Evolutionary conservation across 768 basidiomycete genomes (phyloP), one percentile per base, ranked within the genome.

Genomic region (Porphyrellus cyaneotinctus): DNA sequence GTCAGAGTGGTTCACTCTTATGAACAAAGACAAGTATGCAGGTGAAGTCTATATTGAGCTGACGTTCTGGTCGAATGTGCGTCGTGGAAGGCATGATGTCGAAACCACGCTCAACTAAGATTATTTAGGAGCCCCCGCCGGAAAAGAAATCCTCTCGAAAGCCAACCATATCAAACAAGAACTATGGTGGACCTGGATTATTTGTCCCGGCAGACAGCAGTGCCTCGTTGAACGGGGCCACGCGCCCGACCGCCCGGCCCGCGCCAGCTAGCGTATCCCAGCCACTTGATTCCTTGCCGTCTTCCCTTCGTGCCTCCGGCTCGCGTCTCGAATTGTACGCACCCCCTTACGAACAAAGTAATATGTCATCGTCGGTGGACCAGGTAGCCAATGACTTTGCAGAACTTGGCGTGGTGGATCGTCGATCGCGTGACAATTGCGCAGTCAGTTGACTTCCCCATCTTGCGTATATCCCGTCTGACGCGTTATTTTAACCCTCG

Each of bases 1-100:
- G 24, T 22, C 64, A 98, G 97, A 97, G 68, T 98, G 95, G 97
- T 94, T 95, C 66, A 86, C 85, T 20, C 75, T 98, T 24, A 82
- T 79, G 69, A 79, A 88, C 73, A 97, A 95, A 70, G 91, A 91
- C 57, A 91, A 91, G 60, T 97, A 97, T 68, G 84, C 86, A 24
- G 97, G 97, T 8, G 95, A 98, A 69, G 85, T 99, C 13, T 98
- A 95, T 66, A 76, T 98, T 20, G 97, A 99, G 67, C 70, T 98
- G 63, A 99, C 97, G 0, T 98, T 95, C 73, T 99, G 91, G 85
- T 94, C 94, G 11, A 91, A 92, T 66, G 91, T 91, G 56, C 51
- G 87, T 56, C 37, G 31, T 20, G 30, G 10, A 37, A 37, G 6
- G 37, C 26, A 37, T n/a, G n/a, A 9, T n/a, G 10, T 26, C 38